Conservation (phyloP, 768 basidiomycete species). For the Baorangia bicolor region DNA sequence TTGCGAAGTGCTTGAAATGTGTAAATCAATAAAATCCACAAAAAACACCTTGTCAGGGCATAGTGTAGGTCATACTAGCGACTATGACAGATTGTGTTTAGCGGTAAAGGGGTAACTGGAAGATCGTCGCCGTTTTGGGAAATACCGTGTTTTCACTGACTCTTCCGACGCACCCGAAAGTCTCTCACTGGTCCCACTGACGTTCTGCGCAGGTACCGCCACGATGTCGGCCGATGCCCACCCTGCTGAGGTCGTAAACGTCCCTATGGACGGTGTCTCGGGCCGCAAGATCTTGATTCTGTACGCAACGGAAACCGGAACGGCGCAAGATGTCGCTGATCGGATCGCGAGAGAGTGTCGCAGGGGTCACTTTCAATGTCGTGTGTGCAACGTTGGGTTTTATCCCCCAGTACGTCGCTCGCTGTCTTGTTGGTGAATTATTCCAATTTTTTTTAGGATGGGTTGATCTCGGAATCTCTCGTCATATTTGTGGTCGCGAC, state of each 20-base stretch:
- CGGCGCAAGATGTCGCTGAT: conserved; percentile 78
- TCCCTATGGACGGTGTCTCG: not conserved
- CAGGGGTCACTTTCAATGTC: conserved; percentile 53
- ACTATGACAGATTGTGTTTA: too few relatives aligned
- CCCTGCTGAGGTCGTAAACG: not conserved
- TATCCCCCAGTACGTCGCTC: conserved; percentile 31
- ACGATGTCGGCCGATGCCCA: conserved; percentile 1
- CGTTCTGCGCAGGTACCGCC: not conserved
- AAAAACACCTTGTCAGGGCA: too few relatives aligned
- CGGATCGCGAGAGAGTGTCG: conserved; percentile 71
- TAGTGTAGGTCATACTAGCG: too few relatives aligned
- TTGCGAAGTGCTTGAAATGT: too few relatives aligned
- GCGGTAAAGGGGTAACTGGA: not conserved
- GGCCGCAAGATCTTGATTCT: conserved; percentile 56
- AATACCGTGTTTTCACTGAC: too few relatives aligned
- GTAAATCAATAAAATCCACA: too few relatives aligned
- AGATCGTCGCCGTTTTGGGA: not conserved
- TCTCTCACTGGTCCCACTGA: not conserved
- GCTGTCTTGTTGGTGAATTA: not conserved
- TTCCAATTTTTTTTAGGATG: conserved; percentile 43
- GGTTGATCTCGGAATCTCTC: conserved; percentile 62
- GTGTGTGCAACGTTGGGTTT: conserved; percentile 30
- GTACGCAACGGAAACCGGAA: conserved; percentile 92
- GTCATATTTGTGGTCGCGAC: conserved; percentile 82
- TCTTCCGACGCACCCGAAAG: too few relatives aligned